Base-by-base conservation (phyloP, 2,329 filamentous ascomycete species). In the Fusarium oxysporum region DNA sequence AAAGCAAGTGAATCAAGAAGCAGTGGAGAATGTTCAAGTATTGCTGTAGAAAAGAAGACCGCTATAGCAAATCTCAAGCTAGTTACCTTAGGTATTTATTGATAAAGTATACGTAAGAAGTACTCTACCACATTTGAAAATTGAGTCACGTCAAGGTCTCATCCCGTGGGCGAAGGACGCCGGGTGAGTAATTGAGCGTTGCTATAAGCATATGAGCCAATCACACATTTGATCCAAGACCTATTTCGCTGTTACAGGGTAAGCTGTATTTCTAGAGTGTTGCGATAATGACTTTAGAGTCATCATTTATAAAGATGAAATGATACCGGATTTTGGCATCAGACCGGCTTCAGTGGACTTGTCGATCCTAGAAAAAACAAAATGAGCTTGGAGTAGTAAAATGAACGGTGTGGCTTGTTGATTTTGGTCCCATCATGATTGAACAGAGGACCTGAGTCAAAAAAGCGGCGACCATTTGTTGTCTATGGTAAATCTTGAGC, bases 401-500 rank as follows among this genome's bases (percentile, higher is more conserved):
- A 23, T 17, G 6, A 17, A 17, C 13, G 8, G 9, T 17, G 17
- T 35, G 33, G 33, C 33, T 17, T 17, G 2, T 35, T 35, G 33
- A 11, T 3, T 33, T 50, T 25, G 11, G 7, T 32, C 14, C 32
- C 10, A 5, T 12, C 6, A 5, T 13, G 11, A 33, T 9, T 33
- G 3, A 8, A 17, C 3, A 23, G 21, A 33, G 11, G 3, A 32
- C 12, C 6, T 23, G 8, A 19, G 4, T 19, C 4, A 14, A 10
- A 8, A 50, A 8, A 25, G n/a, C 30, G 11, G 21, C 6, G 11
- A 10, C n/a, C 30, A 14, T 1, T 10, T 19, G 2, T 23, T 14
- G 1, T 8, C 11, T 5, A 5, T 9, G 3, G 16, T 21, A 13
- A 19, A 13, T 13, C 5, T 12, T 5, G 13, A 50, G 16, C 12